A percentile compares a stretch with the other conserved stretches of the same genome.
Conservation (phyloP, 768 basidiomycete species). For the Megacollybia marginata region DNA sequence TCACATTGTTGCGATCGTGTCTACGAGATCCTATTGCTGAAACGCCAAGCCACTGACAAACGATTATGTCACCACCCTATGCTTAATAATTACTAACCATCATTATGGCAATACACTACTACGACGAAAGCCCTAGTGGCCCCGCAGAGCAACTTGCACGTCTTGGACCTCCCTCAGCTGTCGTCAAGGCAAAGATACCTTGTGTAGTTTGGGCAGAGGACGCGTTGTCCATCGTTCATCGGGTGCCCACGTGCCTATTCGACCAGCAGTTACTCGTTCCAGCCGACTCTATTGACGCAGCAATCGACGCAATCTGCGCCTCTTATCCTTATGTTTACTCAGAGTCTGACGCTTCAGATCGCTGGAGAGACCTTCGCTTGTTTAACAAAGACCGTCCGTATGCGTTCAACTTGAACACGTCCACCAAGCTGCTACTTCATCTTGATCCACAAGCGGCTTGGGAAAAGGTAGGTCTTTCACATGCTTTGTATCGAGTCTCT, state of each 20-base stretch:
- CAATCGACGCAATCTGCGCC: conserved; percentile 2
- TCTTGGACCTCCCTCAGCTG: conserved; percentile 1
- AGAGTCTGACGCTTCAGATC: background rate
- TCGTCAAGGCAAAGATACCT: conserved; percentile 2
- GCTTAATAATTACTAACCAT: background rate
- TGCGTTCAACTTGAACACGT: conserved; percentile 1
- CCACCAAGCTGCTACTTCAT: conserved; percentile 4
- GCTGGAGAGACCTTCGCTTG: conserved; percentile 2
- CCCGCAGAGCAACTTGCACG: conserved; percentile 5
- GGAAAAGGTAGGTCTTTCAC: background rate
- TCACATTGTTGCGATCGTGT: too few species aligned
- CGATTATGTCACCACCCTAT: too few species aligned
- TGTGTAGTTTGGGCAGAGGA: conserved; percentile 13
- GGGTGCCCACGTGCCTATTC: conserved; percentile 9
- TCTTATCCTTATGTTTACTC: conserved; percentile 2
- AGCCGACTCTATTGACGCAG: conserved; percentile 3
- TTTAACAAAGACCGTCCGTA: conserved; percentile 3
- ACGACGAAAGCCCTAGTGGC: conserved; percentile 7
- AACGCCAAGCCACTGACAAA: too few species aligned
- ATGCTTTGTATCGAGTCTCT: background rate
- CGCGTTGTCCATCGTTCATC: conserved; percentile 9
- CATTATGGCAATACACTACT: conserved; percentile 9
- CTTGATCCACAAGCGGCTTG: background rate
- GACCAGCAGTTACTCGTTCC: conserved; percentile 11
- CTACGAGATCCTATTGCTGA: too few species aligned